Percentiles rank a stretch among this genome's conserved stretches.
phyloP scores from a whole-genome alignment of 2,329 filamentous ascomycete genomes.

The Echinosphaeria canescens region DNA sequence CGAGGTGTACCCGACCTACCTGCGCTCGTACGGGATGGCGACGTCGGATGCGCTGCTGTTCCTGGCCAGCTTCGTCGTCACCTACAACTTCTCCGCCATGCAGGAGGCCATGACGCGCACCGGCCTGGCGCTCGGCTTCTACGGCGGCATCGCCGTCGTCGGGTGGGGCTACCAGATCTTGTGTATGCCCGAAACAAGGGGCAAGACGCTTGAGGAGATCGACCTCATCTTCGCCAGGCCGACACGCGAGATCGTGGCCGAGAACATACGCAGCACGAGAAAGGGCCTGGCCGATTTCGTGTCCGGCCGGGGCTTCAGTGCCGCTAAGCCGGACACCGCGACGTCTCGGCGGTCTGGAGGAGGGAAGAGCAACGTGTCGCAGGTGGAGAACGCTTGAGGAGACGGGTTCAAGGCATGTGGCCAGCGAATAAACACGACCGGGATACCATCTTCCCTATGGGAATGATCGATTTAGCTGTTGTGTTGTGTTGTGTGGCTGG shows the following conservation, averaged over 20 bases:
- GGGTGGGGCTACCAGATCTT: constrained; percentile 53
- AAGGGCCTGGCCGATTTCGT: constrained; percentile 3
- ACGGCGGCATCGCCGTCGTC: constrained; percentile 48
- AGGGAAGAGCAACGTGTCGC: too few species aligned
- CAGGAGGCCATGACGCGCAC: constrained; percentile 42
- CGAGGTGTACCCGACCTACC: constrained; percentile 52
- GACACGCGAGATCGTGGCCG: constrained; percentile 35
- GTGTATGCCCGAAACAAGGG: constrained; percentile 60
- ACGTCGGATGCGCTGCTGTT: constrained; percentile 46
- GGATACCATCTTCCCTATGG: too few species aligned
- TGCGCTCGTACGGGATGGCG: constrained; percentile 54
- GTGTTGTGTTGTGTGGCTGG: too few species aligned
- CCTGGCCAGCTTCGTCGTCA: constrained; percentile 50
- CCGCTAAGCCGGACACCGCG: constrained; percentile 1
- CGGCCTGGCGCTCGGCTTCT: constrained; percentile 48
- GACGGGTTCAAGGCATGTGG: too few species aligned
- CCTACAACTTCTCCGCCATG: constrained; percentile 56
- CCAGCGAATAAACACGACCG: too few species aligned
- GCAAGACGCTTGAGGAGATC: constrained; percentile 47
- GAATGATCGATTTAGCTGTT: too few species aligned
- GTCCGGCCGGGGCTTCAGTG: constrained; percentile 1
- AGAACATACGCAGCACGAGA: constrained; percentile 23
- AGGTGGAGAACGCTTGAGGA: too few species aligned
- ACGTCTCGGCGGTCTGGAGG: too few species aligned
- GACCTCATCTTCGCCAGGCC: constrained; percentile 43